Evolutionary conservation across 2,329 filamentous ascomycete genomes (phyloP).

Genomic region (Hypoxylon sp.): DNA sequence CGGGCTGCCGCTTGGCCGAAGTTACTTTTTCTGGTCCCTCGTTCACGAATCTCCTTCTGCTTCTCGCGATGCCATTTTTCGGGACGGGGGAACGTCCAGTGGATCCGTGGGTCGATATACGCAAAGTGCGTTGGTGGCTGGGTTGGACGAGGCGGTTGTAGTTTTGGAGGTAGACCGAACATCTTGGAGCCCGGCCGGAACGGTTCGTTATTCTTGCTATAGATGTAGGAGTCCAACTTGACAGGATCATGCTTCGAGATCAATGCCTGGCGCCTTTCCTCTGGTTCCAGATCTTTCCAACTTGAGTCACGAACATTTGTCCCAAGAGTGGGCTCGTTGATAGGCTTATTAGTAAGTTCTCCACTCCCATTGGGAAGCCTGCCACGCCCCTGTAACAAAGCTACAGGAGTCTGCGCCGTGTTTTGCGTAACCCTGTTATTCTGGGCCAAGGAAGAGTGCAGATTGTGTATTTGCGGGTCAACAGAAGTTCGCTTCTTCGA

Average conservation of each 20-base stretch:
- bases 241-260: conserved; percentile 48
- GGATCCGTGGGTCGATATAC: conserved; percentile 66
- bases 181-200: conserved; percentile 49
- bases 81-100: conserved; percentile 62
- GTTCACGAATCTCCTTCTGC: conserved; percentile 63
- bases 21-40: conserved; percentile 65
- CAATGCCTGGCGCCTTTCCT: conserved; percentile 41
- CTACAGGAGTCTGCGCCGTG: neutral
- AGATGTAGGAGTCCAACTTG: conserved; percentile 59
- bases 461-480: neutral
- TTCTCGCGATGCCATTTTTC: conserved; percentile 65
- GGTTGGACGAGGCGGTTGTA: conserved; percentile 38
- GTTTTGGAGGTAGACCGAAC: conserved; percentile 41
- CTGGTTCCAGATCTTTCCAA: conserved; percentile 28
- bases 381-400: neutral
- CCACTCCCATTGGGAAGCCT: neutral
- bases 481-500: neutral
- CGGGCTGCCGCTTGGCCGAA: conserved; percentile 61
- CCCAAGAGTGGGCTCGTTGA: neutral
- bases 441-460: conserved; percentile 1
- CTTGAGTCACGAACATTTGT: conserved; percentile 17
- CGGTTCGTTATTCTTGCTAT: conserved; percentile 54
- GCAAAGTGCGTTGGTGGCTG: conserved; percentile 58
- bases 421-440: neutral
- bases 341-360: neutral